Evolutionary conservation across 2,329 filamentous ascomycete genomes (phyloP), one percentile per base, ranked within the genome.

Genomic region (Aureobasidium sp.): DNA sequence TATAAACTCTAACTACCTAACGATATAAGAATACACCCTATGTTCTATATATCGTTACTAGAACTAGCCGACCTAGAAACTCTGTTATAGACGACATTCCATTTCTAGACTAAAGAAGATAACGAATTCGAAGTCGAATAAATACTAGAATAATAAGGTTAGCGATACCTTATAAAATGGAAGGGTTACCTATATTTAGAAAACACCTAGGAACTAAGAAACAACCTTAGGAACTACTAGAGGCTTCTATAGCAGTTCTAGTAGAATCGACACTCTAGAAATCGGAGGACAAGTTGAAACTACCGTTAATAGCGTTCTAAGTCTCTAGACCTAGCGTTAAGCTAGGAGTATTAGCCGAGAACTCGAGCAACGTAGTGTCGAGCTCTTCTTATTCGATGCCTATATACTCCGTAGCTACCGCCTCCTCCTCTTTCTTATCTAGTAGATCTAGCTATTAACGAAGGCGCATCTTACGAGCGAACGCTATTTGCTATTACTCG

Each of bases 81-180:
- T 13, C 53, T n/a, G 19, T 57, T 57, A 23, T 23, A 57, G 38
- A 57, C 11, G 5, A 57, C 53, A 57, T 57, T 57, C 53, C 6
- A 57, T 57, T 57, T 43, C 53, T 23, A 57, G 38, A 57, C 11
- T 13, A 11, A 57, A 23, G 38, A 57, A 57, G 11, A 57, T 2
- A n/a, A 57, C 27, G 19, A 35, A 45, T 57, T 45, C 15, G 8
- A 57, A 43, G 53, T 57, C 11, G 11, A 57, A 45, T 2, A 57
- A 23, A 57, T 57, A 33, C 53, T 57, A 23, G 53, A 43, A 57
- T 9, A 57, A 57, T 19, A 13, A 35, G 38, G 53, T 57, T 23
- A 57, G 53, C 27, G 27, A 55, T 55, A 55, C 51, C 37, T 55
- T 55, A 31, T 55, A 31, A 55, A 55, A 55, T 55, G 8, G 51